Evolutionary conservation across 768 basidiomycete genomes (phyloP).

Genomic region (Hericium coralloides): DNA sequence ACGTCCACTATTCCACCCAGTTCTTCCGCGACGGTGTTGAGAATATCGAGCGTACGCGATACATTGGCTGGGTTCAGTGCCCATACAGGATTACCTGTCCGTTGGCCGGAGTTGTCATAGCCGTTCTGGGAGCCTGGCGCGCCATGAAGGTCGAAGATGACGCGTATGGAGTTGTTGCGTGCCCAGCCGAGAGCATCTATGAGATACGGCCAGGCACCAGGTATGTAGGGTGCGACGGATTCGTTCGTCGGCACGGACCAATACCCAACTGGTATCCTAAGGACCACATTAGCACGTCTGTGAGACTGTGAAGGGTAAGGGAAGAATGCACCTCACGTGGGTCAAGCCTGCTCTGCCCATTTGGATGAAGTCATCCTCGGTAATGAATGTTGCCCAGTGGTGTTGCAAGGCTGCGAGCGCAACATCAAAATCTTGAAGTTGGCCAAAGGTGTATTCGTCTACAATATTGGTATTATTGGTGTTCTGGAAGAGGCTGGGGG

Average conservation of each 20-base stretch:
- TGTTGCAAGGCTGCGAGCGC: constrained; percentile 35
- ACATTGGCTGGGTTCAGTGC: constrained; percentile 34
- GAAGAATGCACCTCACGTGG: constrained; percentile 48
- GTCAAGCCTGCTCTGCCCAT: constrained; percentile 62
- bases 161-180: constrained; percentile 46
- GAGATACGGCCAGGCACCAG: constrained; percentile 64
- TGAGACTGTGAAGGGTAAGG: background rate
- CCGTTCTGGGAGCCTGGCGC: constrained; percentile 55
- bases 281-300: background rate
- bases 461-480: constrained; percentile 47
- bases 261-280: constrained; percentile 62
- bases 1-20: constrained; percentile 51
- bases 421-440: constrained; percentile 34
- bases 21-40: constrained; percentile 43
- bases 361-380: constrained; percentile 58
- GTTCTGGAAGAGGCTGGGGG: constrained; percentile 60
- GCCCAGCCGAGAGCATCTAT: constrained; percentile 60
- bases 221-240: constrained; percentile 42
- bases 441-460: constrained; percentile 57
- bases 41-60: constrained; percentile 49
- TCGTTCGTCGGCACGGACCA: constrained; percentile 70
- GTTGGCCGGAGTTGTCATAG: constrained; percentile 70
- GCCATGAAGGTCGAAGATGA: constrained; percentile 73
- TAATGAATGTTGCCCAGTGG: constrained; percentile 62
- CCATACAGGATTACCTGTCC: constrained; percentile 48